A percentile compares a stretch with the other conserved stretches of the same genome.
phyloP scores from a whole-genome alignment of 2,329 filamentous ascomycete genomes.

The Microsporum canis region DNA sequence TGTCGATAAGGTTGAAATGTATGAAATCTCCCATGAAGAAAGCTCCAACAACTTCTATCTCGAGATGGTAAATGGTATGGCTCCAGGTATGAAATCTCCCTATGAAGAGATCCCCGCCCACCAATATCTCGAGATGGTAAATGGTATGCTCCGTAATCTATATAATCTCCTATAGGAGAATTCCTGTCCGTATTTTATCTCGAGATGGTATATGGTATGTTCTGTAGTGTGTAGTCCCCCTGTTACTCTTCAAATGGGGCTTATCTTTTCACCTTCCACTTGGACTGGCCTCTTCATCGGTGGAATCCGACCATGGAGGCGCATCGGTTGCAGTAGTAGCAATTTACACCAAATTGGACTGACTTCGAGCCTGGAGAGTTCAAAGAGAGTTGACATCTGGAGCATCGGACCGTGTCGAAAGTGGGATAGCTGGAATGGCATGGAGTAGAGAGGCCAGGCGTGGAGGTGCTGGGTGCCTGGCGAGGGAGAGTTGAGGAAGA shows the following conservation, averaged over 20 bases:
- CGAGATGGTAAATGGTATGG: too few relatives aligned
- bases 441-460: slow-evolving; percentile 17
- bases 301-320: slow-evolving; percentile 36
- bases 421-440: slow-evolving; percentile 14
- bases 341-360: slow-evolving; percentile 40
- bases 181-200: too few relatives aligned
- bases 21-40: not conserved
- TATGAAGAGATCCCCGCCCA: too few relatives aligned
- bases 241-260: too few relatives aligned
- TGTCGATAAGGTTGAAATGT: not conserved
- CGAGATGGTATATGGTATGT: too few relatives aligned
- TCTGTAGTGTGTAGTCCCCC: too few relatives aligned
- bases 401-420: slow-evolving; percentile 32
- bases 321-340: slow-evolving; percentile 39
- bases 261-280: not conserved
- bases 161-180: too few relatives aligned
- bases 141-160: too few relatives aligned
- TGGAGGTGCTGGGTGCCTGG: slow-evolving; percentile 20
- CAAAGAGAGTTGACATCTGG: slow-evolving; percentile 38
- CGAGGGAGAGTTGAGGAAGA: slow-evolving; percentile 28
- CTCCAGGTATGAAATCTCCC: too few relatives aligned
- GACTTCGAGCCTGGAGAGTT: slow-evolving; percentile 29
- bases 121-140: too few relatives aligned
- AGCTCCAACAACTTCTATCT: too few relatives aligned
- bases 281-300: slow-evolving; percentile 20